These are phyloP conservation scores for Ogataea populi-albae DNA, from an alignment of 805 yeast genomes.

Conservation along the genomic window DNA sequence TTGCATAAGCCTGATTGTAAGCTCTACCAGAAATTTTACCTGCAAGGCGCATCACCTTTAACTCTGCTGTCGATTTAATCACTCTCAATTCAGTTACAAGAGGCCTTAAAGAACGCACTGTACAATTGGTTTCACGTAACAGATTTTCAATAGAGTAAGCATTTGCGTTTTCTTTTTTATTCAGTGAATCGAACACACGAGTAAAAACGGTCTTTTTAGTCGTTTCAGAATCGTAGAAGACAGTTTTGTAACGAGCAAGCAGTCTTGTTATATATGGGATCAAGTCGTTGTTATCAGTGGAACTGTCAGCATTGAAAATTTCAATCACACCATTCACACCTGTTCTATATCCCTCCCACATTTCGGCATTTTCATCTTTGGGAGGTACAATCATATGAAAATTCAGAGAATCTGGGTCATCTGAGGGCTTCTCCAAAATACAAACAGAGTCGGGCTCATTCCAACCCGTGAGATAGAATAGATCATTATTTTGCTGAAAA, in stretches of 20 bases:
- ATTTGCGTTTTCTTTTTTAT: conserved; percentile 10
- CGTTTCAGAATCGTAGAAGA: conserved; percentile 51
- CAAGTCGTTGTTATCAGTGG: conserved; percentile 48
- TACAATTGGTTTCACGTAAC: conserved; percentile 33
- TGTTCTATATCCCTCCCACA: conserved; percentile 94
- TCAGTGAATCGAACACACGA: conserved; percentile 19
- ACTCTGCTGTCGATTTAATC: conserved; percentile 73
- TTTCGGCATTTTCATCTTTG: conserved; percentile 70
- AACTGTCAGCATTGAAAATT: conserved; percentile 83
- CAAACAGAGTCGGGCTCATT: conserved; percentile 81
- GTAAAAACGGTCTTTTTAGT: conserved; percentile 15
- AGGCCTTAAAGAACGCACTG: conserved; percentile 42
- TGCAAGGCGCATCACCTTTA: conserved; percentile 76
- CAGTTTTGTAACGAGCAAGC: conserved; percentile 44
- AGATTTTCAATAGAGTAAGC: conserved; percentile 25
- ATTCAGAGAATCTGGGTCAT: conserved; percentile 48
- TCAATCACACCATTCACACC: conserved; percentile 82
- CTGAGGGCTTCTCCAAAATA: conserved; percentile 58
- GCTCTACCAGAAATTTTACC: conserved; percentile 81
- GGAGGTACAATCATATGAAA: conserved; percentile 86
- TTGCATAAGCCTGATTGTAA: conserved; percentile 76
- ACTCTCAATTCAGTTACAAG: conserved; percentile 52
- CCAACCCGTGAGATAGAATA: conserved; percentile 89
- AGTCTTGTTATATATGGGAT: conserved; percentile 45
- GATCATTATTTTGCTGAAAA: conserved; percentile 88